Percentiles rank a stretch among this genome's conserved stretches.
Evolutionary conservation across 352 stramenopile species (phyloP).

Genomic region (Elongisporangium undulatum): DNA sequence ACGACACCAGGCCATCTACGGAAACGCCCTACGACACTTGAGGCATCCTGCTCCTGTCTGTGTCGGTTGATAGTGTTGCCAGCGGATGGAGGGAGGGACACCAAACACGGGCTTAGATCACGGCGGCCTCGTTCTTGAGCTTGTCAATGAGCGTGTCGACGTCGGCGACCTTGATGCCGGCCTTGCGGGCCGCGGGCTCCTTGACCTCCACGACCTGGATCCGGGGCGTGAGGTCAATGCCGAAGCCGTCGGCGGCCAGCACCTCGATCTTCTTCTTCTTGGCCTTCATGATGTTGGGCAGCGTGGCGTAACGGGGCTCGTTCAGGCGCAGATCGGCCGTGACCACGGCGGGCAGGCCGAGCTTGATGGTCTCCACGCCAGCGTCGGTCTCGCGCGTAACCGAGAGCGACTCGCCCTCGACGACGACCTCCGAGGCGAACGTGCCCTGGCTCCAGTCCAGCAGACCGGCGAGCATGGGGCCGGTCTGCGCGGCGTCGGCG

Average conservation of each 20-base stretch:
- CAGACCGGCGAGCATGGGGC: conserved; percentile 95
- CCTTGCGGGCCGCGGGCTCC: conserved; percentile 91
- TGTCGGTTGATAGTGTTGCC: not conserved
- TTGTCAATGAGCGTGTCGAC: conserved; percentile 96
- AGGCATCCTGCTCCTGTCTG: too few relatives aligned
- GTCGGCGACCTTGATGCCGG: conserved; percentile 93
- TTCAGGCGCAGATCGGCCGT: conserved; percentile 98
- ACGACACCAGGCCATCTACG: not conserved
- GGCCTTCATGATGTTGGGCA: conserved; percentile 99
- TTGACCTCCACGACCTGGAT: conserved; percentile 86
- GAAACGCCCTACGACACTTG: not conserved
- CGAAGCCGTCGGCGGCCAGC: conserved; percentile 62
- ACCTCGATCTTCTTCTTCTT: conserved; percentile 92
- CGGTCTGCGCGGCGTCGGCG: conserved; percentile 82
- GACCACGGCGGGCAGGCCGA: conserved; percentile 93
- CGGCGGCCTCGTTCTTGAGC: conserved; percentile 93
- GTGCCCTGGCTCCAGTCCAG: conserved; percentile 97
- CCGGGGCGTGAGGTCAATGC: conserved; percentile 66
- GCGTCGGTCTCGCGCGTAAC: conserved; percentile 96
- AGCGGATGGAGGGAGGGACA: not conserved
- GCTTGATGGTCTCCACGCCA: conserved; percentile 86
- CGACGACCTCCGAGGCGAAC: conserved; percentile 92
- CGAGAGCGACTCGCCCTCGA: conserved; percentile 54
- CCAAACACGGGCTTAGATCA: conserved; percentile 56
- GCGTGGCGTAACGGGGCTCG: conserved; percentile 97